Evolutionary conservation across 345 rosid genomes (phyloP), one percentile per base, ranked within the genome.

Genomic region (Brassica incana): DNA sequence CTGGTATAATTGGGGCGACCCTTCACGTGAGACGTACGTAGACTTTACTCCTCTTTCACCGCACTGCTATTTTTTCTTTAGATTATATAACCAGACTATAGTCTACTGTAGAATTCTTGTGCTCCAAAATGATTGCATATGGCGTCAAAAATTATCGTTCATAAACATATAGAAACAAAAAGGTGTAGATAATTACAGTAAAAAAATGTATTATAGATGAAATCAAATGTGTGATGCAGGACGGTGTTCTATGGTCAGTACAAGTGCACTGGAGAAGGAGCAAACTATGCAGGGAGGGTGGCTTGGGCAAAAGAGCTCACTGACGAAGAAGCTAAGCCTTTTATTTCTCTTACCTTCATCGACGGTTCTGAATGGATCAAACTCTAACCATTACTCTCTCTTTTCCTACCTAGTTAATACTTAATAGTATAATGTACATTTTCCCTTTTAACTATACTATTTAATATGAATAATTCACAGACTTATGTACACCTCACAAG

Each of bases 1-100:
- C 71, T 95, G 99, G 99, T 85, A 88, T 58, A 91, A 95, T 14
- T 95, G 99, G 99, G 99, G 96, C 0, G 99, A 95, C 81, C 98
- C 98, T 2, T 82, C 72, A 40, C 94, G 99, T 23, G 96, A 95
- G 85, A 84, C 91, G 97, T 94, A 90, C 2, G 73, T 79, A 3
- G 15, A 54, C 74, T 63, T 70, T 23, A 72, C 73, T 45, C 38
- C 72, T 65, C 45, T 50, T 30, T 59, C 8, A 15, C 30, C 35
- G 6, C 69, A 12, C 50, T 27, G 7, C 15, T 50, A 5, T 14
- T 50, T 50, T 50, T 50, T 50, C 58, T n/a, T 50, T 48, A 48
- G 5, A 48, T 48, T 6, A 4, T 6, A 48, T 12, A 48, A 14
- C 56, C 6, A 48, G 54, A 14, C 54, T 12, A 48, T 50, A 50